phyloP scores from a whole-genome alignment of 768 basidiomycete species.

The Zangia roseola region DNA sequence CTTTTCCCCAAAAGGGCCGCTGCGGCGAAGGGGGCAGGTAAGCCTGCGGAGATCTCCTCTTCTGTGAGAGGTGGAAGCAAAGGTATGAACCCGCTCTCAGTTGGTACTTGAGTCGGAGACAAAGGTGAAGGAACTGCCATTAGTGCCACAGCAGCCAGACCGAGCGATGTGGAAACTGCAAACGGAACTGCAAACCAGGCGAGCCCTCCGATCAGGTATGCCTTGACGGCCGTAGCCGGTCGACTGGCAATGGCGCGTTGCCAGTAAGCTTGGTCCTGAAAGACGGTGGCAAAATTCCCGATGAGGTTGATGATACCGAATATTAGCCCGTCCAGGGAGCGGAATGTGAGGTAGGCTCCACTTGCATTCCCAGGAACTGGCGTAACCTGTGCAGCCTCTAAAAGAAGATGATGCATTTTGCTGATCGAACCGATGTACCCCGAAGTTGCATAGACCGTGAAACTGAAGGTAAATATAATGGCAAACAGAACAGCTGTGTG shows the following conservation, averaged over 20 bases:
- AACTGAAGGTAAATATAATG: constrained; percentile 75
- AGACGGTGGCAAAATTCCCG: constrained; percentile 74
- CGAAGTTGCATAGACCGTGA: constrained; percentile 81
- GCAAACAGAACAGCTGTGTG: constrained; percentile 85
- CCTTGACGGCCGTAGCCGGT: constrained; percentile 85
- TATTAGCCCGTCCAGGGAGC: constrained; percentile 75
- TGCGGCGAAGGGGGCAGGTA: constrained; percentile 83
- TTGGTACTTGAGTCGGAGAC: constrained; percentile 38
- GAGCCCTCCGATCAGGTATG: constrained; percentile 84
- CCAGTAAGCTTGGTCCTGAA: constrained; percentile 81
- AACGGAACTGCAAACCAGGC: constrained; percentile 94
- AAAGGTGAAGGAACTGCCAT: constrained; percentile 38
- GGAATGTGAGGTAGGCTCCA: constrained; percentile 83
- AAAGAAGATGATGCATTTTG: constrained; percentile 78
- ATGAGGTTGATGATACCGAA: constrained; percentile 88
- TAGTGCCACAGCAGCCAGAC: constrained; percentile 84
- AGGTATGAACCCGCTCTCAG: constrained; percentile 46
- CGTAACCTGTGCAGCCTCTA: constrained; percentile 44
- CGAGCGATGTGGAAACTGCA: constrained; percentile 82
- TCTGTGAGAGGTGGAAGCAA: constrained; percentile 43
- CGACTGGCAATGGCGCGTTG: constrained; percentile 87
- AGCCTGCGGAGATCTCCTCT: constrained; percentile 81
- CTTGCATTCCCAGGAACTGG: constrained; percentile 83
- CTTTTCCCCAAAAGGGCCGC: constrained; percentile 75
- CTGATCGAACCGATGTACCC: constrained; percentile 74